Evolutionary conservation across 768 basidiomycete genomes (phyloP).

Genomic region (Dictyophora rubrovolvata): DNA sequence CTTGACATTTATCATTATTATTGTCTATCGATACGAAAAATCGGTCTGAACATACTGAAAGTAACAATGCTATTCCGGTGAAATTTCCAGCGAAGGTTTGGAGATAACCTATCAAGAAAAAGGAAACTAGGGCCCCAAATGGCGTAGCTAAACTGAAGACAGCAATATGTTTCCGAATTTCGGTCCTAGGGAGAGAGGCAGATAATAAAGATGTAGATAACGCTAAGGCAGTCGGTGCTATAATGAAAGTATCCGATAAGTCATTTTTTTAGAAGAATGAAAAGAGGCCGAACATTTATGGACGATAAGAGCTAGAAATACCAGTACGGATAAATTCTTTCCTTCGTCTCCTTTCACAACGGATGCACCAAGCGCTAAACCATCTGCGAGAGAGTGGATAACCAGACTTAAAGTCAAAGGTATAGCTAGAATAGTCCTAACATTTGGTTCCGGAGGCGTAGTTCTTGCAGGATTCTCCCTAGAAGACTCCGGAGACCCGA

Average conservation of each 20-base stretch:
- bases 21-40: background rate
- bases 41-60: constrained; percentile 52
- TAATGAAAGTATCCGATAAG: background rate
- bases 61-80: constrained; percentile 69
- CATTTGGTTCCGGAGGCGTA: constrained; percentile 9
- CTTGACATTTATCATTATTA: constrained; percentile 26
- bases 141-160: constrained; percentile 83
- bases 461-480: constrained; percentile 1
- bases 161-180: constrained; percentile 65
- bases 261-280: background rate
- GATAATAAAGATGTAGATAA: constrained; percentile 79
- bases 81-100: constrained; percentile 36
- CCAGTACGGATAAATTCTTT: constrained; percentile 54
- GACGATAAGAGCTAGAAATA: constrained; percentile 83
- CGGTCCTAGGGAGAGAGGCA: constrained; percentile 51
- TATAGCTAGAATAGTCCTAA: constrained; percentile 33
- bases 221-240: constrained; percentile 87
- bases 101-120: constrained; percentile 48
- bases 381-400: constrained; percentile 85
- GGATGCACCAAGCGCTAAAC: constrained; percentile 83
- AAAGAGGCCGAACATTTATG: constrained; percentile 49
- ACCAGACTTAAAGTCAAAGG: constrained; percentile 79
- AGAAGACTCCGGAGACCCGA: background rate
- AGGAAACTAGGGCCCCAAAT: constrained; percentile 68
- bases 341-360: constrained; percentile 21